These are phyloP conservation scores for Hippophae gyantsensis DNA, from an alignment of 306 rosid genomes.

Conservation along the genomic window DNA sequence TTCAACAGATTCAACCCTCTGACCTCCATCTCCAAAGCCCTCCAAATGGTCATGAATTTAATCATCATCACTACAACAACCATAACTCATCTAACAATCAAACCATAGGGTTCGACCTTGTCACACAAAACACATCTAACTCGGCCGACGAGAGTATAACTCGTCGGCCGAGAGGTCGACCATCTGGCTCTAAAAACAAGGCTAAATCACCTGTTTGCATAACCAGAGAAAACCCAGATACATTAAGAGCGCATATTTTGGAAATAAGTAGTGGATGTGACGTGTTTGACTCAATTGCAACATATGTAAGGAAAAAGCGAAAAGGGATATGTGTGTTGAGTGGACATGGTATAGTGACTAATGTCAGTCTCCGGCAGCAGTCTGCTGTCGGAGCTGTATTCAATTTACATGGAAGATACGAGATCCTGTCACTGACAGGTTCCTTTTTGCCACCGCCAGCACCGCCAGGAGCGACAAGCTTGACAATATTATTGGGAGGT, in stretches of 20 bases:
- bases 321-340: constrained; percentile 88
- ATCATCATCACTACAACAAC: constrained; percentile 17
- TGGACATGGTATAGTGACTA: constrained; percentile 72
- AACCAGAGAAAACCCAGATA: constrained; percentile 79
- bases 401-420: constrained; percentile 61
- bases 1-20: constrained; percentile 55
- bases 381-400: constrained; percentile 43
- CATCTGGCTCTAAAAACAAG: constrained; percentile 76
- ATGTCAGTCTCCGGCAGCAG: constrained; percentile 65
- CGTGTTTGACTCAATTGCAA: constrained; percentile 70
- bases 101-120: constrained; percentile 36
- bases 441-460: constrained; percentile 90
- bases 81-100: constrained; percentile 22
- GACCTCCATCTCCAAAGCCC: constrained; percentile 52
- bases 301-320: constrained; percentile 65
- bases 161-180: constrained; percentile 77
- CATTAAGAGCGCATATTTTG: constrained; percentile 81
- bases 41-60: constrained; percentile 26
- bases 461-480: constrained; percentile 79
- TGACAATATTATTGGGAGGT: constrained; percentile 65
- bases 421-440: constrained; percentile 70
- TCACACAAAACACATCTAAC: constrained; percentile 23
- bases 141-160: constrained; percentile 31
- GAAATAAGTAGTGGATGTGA: constrained; percentile 78
- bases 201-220: constrained; percentile 74